Evolutionary conservation across 139 green algal genomes (phyloP).

Genomic region (Auxenochlorella pyrenoidosa): DNA sequence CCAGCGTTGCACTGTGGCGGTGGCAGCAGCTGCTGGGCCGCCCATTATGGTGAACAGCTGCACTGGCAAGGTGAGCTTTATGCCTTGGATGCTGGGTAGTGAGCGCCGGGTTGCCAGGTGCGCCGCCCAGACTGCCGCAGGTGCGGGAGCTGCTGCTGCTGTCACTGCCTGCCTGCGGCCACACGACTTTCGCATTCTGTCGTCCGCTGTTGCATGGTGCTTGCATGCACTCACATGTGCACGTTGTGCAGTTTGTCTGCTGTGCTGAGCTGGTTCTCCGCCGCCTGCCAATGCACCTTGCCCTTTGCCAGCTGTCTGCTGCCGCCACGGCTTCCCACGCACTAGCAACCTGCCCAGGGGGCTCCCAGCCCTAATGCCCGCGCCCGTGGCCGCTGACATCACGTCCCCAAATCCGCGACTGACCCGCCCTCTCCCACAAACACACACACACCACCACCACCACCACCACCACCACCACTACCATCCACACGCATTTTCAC

Average conservation of each 20-base stretch:
- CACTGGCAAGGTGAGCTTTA: constrained; percentile 76
- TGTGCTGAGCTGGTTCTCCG: no score
- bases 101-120: no score
- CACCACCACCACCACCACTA: background rate
- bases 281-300: background rate
- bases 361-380: no score
- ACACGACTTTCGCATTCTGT: no score
- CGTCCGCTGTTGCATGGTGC: background rate
- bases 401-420: no score
- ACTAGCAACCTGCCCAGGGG: no score
- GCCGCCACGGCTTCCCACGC: background rate
- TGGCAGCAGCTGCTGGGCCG: constrained; percentile 12
- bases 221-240: background rate
- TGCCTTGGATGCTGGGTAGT: no score
- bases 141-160: no score
- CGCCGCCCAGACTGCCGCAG: no score
- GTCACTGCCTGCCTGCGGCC: no score
- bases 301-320: background rate
- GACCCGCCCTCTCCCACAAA: background rate
- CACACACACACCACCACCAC: background rate
- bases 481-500: no score
- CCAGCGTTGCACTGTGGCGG: constrained; percentile 10
- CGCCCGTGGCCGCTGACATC: no score
- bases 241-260: background rate
- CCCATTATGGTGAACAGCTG: constrained; percentile 87